Base-by-base conservation (phyloP, 768 basidiomycete species). In the Xerocomellus amylosporus region DNA sequence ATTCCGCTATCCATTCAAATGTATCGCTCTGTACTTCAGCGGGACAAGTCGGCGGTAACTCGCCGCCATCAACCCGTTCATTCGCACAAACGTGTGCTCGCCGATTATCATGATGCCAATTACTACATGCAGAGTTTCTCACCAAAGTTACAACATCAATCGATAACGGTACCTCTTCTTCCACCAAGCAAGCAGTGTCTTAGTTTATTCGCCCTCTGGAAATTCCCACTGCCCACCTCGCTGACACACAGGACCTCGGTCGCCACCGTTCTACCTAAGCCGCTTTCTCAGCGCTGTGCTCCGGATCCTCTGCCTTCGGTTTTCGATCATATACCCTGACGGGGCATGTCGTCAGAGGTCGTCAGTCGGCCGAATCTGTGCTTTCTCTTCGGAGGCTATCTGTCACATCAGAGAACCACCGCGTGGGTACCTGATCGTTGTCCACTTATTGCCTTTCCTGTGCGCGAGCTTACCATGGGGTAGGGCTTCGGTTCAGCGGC, bases 1-100 rank as follows among this genome's bases (percentile, higher is more conserved):
- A 31, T 9, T 39, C 39, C 36, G n/a, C 30, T 14, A 46, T 45
- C 22, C 4, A 28, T 13, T 26, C 22, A 26, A 12, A 30, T 30
- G 30, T 30, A 10, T 31, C 12, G 31, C 34, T 26, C 54, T 33
- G 15, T 38, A 17, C 2, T 45, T 20, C 47, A 34, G 49, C 49
- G 54, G 55, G 55, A 53, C 39, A 42, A 49, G 37, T 51, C 51
- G 61, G 56, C 42, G 30, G 45, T 56, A 49, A 44, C 42, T 5
- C 37, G 24, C 39, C 22, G 31, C n/a, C 48, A 46, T 30, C 38
- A 41, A 44, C 42, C 41, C 15, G 8, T 42, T 26, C 46, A 43
- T 6, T 20, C n/a, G 38, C 24, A 31, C 49, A 46, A 55, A 65
- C 66, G 46, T 52, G 54, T 39, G 54, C 45, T 22, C 4, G 22